These are phyloP conservation scores for Dothidotthia symphoricarpi DNA, from an alignment of 2,329 filamentous ascomycete genomes.

Conservation along the genomic window DNA sequence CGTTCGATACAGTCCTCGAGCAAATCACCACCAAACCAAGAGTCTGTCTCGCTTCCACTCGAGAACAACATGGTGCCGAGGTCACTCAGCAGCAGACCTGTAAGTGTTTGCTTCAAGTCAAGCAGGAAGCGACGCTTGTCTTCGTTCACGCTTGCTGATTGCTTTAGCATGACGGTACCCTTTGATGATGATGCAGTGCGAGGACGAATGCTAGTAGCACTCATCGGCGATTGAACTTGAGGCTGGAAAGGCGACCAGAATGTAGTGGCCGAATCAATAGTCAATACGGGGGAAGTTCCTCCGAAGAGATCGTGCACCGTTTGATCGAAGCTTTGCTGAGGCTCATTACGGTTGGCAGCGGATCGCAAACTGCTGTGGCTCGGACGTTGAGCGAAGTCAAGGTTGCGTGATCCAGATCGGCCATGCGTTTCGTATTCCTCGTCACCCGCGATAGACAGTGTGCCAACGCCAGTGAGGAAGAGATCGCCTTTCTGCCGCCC, in stretches of 20 bases:
- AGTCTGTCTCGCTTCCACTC: conserved; percentile 89
- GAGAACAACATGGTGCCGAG: conserved; percentile 81
- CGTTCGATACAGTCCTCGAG: conserved; percentile 46
- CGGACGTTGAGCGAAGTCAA: conserved; percentile 51
- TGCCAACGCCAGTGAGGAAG: conserved; percentile 48
- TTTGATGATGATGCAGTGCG: conserved; percentile 67
- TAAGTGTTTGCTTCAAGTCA: conserved; percentile 75
- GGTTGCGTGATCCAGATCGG: conserved; percentile 40
- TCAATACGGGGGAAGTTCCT: conserved; percentile 64
- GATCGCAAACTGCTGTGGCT: conserved; percentile 59
- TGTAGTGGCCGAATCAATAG: conserved; percentile 72
- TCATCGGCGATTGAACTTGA: conserved; percentile 62
- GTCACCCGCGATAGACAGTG: conserved; percentile 50
- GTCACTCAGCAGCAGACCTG: conserved; percentile 83
- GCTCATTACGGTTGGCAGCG: conserved; percentile 61
- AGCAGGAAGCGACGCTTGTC: conserved; percentile 77
- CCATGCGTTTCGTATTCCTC: conserved; percentile 46
- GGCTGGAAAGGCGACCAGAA: conserved; percentile 89
- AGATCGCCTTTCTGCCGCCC: conserved; percentile 52
- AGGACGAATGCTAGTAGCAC: conserved; percentile 60
- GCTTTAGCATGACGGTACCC: conserved; percentile 63
- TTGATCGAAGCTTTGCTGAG: conserved; percentile 69
- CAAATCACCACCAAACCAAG: conserved; percentile 70
- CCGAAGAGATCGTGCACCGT: conserved; percentile 70
- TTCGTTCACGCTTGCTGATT: conserved; percentile 56